phyloP scores from a whole-genome alignment of 1,284 basidiomycete species.

The Dichomitus squalens region DNA sequence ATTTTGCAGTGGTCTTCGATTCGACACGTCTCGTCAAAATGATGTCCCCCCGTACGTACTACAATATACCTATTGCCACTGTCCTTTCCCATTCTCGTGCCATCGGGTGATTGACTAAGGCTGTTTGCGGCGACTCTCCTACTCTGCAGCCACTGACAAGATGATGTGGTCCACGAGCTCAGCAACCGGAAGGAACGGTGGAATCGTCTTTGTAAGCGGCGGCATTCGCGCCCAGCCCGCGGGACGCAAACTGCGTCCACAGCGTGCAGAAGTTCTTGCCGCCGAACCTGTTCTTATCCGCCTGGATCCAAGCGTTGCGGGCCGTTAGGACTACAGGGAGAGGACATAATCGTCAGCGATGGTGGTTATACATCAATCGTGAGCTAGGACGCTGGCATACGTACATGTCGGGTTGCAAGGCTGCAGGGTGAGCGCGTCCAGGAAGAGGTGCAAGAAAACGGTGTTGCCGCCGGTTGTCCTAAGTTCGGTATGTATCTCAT shows the following conservation, averaged over 20 bases:
- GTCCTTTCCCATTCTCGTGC: too few species aligned
- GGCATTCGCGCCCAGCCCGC: conserved; percentile 51
- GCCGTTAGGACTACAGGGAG: conserved; percentile 29
- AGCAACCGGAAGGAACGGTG: conserved; percentile 43
- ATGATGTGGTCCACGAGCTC: too few species aligned
- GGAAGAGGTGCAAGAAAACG: conserved; percentile 49
- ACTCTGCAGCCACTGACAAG: too few species aligned
- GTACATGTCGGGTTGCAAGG: conserved; percentile 7
- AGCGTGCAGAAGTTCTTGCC: conserved; percentile 50
- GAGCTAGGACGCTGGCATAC: not conserved
- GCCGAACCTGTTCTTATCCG: conserved; percentile 48
- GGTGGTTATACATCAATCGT: too few species aligned
- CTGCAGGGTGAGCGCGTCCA: conserved; percentile 40
- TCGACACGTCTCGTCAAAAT: too few species aligned
- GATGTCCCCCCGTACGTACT: too few species aligned
- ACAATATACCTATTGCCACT: too few species aligned
- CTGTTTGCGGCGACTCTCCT: too few species aligned
- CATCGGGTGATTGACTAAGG: too few species aligned
- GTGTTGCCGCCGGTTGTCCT: conserved; percentile 44
- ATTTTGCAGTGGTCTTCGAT: too few species aligned
- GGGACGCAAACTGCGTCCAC: conserved; percentile 51
- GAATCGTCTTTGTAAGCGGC: conserved; percentile 39
- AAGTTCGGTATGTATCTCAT: conserved; percentile 12
- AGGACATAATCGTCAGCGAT: too few species aligned
- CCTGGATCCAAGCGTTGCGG: conserved; percentile 57